Percentiles rank a stretch among this genome's conserved stretches.
These are phyloP conservation scores for Schwanniomyces polymorphus DNA, from an alignment of 805 yeast genomes.

Conservation along the genomic window DNA sequence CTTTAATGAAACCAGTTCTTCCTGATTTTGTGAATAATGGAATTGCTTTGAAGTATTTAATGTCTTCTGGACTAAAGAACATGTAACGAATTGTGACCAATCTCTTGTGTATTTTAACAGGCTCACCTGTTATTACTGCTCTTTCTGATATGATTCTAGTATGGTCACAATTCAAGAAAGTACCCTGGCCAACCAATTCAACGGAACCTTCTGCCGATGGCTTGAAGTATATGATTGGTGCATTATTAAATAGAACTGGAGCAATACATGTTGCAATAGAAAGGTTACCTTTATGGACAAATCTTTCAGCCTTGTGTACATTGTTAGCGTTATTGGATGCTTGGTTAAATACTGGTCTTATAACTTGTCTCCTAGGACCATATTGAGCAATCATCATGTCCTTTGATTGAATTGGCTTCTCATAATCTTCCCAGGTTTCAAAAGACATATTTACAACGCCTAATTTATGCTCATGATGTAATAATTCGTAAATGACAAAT, in stretches of 20 bases:
- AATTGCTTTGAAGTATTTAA: constrained; percentile 83
- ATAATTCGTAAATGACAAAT: constrained; percentile 68
- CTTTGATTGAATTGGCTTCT: constrained; percentile 80
- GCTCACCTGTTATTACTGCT: constrained; percentile 88
- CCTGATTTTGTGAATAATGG: constrained; percentile 93
- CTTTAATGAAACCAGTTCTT: constrained; percentile 91
- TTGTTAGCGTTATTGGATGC: constrained; percentile 76
- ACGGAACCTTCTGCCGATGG: constrained; percentile 49
- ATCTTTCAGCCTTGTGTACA: constrained; percentile 84
- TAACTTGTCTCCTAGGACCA: constrained; percentile 85
- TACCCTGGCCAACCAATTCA: constrained; percentile 84
- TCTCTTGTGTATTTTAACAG: constrained; percentile 90
- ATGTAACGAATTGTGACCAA: constrained; percentile 93
- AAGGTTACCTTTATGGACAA: constrained; percentile 69
- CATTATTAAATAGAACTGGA: constrained; percentile 79
- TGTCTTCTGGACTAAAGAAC: constrained; percentile 93
- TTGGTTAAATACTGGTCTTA: constrained; percentile 81
- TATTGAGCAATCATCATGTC: constrained; percentile 83
- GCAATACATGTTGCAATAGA: constrained; percentile 83
- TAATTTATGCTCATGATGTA: constrained; percentile 83
- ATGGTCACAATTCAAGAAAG: constrained; percentile 84
- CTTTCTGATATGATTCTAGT: constrained; percentile 85
- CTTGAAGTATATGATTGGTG: constrained; percentile 84
- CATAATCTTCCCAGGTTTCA: constrained; percentile 87
- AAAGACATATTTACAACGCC: constrained; percentile 81